Evolutionary conservation across 2,329 filamentous ascomycete genomes (phyloP).

Genomic region (Nakataea oryzae): DNA sequence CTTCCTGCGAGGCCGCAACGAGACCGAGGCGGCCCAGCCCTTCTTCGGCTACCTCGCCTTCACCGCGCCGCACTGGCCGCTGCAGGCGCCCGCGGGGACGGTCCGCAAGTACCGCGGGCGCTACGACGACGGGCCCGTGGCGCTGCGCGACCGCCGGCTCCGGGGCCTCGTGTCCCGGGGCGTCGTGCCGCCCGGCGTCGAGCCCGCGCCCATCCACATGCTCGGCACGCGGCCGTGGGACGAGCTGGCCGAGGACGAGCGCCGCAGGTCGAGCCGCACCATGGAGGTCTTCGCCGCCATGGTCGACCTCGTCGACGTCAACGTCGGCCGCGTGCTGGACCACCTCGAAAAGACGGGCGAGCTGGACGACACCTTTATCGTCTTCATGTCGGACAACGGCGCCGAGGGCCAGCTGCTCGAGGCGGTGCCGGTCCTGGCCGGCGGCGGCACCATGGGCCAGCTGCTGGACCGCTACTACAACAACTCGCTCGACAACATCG

Average conservation of each 20-base stretch:
- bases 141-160: conserved; percentile 40
- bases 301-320: conserved; percentile 50
- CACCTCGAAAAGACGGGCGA: conserved; percentile 45
- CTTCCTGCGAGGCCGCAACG: conserved; percentile 36
- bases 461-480: conserved; percentile 40
- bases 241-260: conserved; percentile 33
- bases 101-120: conserved; percentile 46
- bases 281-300: conserved; percentile 56
- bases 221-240: conserved; percentile 34
- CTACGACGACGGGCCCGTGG: conserved; percentile 51
- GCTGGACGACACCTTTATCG: conserved; percentile 41
- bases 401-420: conserved; percentile 8
- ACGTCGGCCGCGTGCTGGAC: conserved; percentile 47
- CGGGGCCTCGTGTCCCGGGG: conserved; percentile 45
- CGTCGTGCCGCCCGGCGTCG: conserved; percentile 39
- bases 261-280: conserved; percentile 34
- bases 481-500: conserved; percentile 44
- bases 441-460: conserved; percentile 11
- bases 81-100: conserved; percentile 45
- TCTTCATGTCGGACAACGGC: conserved; percentile 9
- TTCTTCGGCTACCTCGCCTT: conserved; percentile 54
- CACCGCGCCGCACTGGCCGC: conserved; percentile 52
- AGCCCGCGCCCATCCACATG: conserved; percentile 34
- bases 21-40: conserved; percentile 22
- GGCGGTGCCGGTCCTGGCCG: conserved; percentile 9